Base-by-base conservation (phyloP, 306 rosid species). In the Vigna hirtella region DNA sequence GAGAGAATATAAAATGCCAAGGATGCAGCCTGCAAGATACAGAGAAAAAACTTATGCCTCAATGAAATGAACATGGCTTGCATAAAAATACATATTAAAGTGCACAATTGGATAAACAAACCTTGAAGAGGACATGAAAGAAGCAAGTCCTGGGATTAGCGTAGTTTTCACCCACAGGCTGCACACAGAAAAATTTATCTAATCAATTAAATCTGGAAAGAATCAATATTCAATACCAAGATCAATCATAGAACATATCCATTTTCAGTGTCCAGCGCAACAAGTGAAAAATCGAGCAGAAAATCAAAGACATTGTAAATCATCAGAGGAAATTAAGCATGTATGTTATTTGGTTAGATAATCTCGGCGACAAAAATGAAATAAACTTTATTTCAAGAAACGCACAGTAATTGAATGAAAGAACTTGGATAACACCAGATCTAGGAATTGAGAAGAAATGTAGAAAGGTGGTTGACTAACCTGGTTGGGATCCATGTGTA, bases 101-200 rank as follows among this genome's bases (percentile, higher is more conserved):
- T 72, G 70, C 34, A 66, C 50, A 66, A 70, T 42, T 13, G 9
- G 49, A 56, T 38, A 65, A 40, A 26, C 69, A 2, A 67, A 96
- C 99, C 99, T 96, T 96, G 92, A 93, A 96, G 66, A 96, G 86
- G 80, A 91, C 98, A 73, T 96, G 99, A 83, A 96, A 96, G 88
- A 96, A 87, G 74, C 98, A 96, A 28, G 98, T 96, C 88, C 81
- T 91, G 40, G 97, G 99, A 83, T 91, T 95, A 45, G 97, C 98
- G 68, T 95, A 95, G 86, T 93, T 93, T 88, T 95, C 98, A 85
- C 87, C 93, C 36, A 88, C 84, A 42, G 90, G 86, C 98, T 93
- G 94, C 88, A 86, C 24, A 56, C 45, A 70, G 24, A 26, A 80
- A 80, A 74, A 26, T 40, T 53, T 12, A 36, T 55, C 74, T 43